Conservation (phyloP, 2,329 filamentous ascomycete species). For the Trichoderma lentiforme region DNA sequence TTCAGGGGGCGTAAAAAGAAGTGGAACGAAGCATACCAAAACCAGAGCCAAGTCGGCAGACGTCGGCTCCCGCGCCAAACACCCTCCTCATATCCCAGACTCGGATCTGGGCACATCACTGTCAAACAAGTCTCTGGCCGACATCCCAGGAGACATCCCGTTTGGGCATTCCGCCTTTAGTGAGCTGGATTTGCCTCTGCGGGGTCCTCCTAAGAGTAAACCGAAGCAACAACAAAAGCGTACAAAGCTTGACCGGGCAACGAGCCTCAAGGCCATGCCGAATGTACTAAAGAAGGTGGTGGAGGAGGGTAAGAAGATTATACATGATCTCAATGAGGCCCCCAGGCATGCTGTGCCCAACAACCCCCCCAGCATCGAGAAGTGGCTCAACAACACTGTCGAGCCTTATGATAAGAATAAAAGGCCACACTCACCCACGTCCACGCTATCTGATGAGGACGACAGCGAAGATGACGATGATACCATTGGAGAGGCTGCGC, state of each 20-base stretch:
- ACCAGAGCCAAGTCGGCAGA: slow-evolving; percentile 25
- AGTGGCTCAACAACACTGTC: slow-evolving; percentile 60
- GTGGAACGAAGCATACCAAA: slow-evolving; percentile 20
- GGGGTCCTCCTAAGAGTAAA: slow-evolving; percentile 43
- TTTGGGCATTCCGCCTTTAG: slow-evolving; percentile 66
- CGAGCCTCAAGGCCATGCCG: slow-evolving; percentile 59
- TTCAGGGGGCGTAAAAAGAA: slow-evolving; percentile 27
- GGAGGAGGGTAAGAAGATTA: slow-evolving; percentile 62
- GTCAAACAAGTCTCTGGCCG: slow-evolving; percentile 53
- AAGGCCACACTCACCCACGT: slow-evolving; percentile 1
- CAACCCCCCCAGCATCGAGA: slow-evolving; percentile 62
- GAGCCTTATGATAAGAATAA: slow-evolving; percentile 57
- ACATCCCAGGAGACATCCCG: slow-evolving; percentile 56
- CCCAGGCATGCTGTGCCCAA: slow-evolving; percentile 49
- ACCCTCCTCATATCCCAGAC: slow-evolving; percentile 27
- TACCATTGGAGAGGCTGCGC: background rate
- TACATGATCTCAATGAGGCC: slow-evolving; percentile 58
- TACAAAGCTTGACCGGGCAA: slow-evolving; percentile 49
- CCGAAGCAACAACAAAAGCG: slow-evolving; percentile 41
- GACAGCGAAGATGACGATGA: slow-evolving; percentile 18
- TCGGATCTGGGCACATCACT: slow-evolving; percentile 37
- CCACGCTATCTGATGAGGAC: background rate
- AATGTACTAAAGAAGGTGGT: slow-evolving; percentile 63
- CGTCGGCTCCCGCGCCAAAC: slow-evolving; percentile 29
- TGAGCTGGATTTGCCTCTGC: slow-evolving; percentile 55